A percentile compares a stretch with the other conserved stretches of the same genome.
Conservation (phyloP, 805 yeast species). For the Candida sonorensis region DNA sequence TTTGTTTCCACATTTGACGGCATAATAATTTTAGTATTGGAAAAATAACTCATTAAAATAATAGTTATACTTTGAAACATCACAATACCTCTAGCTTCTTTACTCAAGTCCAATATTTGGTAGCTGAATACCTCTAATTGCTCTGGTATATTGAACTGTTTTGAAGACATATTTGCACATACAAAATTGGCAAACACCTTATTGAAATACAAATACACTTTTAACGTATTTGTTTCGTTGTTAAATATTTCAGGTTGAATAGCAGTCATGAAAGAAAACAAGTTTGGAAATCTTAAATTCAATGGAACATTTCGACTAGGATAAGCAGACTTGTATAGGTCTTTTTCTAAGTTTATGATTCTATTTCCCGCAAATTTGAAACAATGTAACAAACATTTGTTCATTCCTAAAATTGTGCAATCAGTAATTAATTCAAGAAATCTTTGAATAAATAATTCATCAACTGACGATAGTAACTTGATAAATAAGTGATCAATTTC, state of each 20-base stretch:
- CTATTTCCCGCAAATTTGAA: no score
- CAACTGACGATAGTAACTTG: conserved; percentile 4
- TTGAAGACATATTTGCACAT: conserved; percentile 10
- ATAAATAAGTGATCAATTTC: conserved; percentile 13
- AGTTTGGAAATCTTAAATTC: conserved; percentile 15
- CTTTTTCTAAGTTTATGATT: no score
- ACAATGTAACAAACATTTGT: conserved; percentile 13
- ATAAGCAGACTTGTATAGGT: conserved; percentile 3
- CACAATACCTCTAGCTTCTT: conserved; percentile 6
- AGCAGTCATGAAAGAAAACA: conserved; percentile 10
- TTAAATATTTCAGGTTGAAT: conserved; percentile 3
- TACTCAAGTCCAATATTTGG: conserved; percentile 10
- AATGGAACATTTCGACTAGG: conserved; percentile 10
- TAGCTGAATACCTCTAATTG: conserved; percentile 11
- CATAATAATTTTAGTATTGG: conserved; percentile 2
- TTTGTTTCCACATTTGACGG: conserved; percentile 2
- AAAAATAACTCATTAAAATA: conserved; percentile 13
- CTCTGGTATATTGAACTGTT: conserved; percentile 15
- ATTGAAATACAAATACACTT: conserved; percentile 13
- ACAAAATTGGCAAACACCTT: conserved; percentile 10
- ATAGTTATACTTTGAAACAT: conserved; percentile 12
- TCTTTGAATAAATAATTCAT: conserved; percentile 10
- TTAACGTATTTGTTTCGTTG: background rate
- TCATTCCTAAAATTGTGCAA: conserved; percentile 19
- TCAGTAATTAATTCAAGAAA: conserved; percentile 21